Percentiles rank a stretch among this genome's conserved stretches.
These are phyloP conservation scores for Hirsutella rhossiliensis DNA, from an alignment of 2,329 filamentous ascomycete species.

Conservation along the genomic window DNA sequence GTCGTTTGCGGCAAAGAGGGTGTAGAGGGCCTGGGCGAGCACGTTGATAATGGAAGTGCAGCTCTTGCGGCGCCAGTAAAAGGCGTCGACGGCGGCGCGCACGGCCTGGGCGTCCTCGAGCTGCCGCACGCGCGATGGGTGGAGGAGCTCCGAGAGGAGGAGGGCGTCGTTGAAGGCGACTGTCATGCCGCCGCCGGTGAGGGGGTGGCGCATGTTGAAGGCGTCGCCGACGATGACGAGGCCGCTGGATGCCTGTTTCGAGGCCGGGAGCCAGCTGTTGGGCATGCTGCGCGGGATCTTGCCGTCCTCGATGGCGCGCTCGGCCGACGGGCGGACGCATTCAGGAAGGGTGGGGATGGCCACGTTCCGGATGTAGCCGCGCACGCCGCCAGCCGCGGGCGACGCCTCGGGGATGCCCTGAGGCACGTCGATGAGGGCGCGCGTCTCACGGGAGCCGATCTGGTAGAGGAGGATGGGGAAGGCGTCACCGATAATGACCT, in stretches of 20 bases:
- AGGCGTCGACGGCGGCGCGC: slow-evolving; percentile 53
- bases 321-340: slow-evolving; percentile 60
- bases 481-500: slow-evolving; percentile 72
- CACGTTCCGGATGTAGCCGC: slow-evolving; percentile 67
- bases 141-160: slow-evolving; percentile 61
- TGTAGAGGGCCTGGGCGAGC: slow-evolving; percentile 87
- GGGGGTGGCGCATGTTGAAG: slow-evolving; percentile 97
- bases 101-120: slow-evolving; percentile 58
- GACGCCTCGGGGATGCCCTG: slow-evolving; percentile 63
- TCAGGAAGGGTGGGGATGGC: slow-evolving; percentile 69
- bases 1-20: slow-evolving; percentile 79
- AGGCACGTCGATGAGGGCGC: slow-evolving; percentile 80
- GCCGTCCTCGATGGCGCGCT: slow-evolving; percentile 63
- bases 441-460: slow-evolving; percentile 89
- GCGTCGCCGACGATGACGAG: slow-evolving; percentile 84
- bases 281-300: slow-evolving; percentile 78
- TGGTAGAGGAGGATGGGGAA: slow-evolving; percentile 85
- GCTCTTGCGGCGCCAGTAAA: slow-evolving; percentile 81
- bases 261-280: slow-evolving; percentile 82
- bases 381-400: slow-evolving; percentile 66
- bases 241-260: slow-evolving; percentile 42
- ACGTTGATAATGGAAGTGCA: slow-evolving; percentile 89
- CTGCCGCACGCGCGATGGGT: slow-evolving; percentile 53
- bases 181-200: slow-evolving; percentile 96
- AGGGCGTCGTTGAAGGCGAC: slow-evolving; percentile 91